phyloP scores from a whole-genome alignment of 495 filamentous ascomycete species.

The Aspergillus hancockii region DNA sequence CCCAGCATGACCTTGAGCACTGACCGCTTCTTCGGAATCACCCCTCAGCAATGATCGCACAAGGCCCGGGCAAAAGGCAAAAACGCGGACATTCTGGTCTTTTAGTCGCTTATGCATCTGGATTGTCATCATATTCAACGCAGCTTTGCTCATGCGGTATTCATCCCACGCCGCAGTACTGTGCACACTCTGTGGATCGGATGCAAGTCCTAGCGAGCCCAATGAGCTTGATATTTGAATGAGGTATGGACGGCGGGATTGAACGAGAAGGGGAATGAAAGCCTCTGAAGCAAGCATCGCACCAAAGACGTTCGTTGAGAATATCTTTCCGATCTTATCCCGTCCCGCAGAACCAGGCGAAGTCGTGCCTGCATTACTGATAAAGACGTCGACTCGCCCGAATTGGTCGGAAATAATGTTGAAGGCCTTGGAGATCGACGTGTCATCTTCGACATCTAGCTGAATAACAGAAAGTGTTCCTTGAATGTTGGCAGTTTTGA shows the following conservation, averaged over 20 bases:
- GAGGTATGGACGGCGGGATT: constrained; percentile 28
- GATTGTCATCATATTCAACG: constrained; percentile 15
- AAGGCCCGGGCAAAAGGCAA: constrained; percentile 30
- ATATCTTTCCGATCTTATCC: constrained; percentile 10
- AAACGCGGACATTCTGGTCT: constrained; percentile 23
- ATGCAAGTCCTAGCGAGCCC: constrained; percentile 20
- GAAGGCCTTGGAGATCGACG: constrained; percentile 25
- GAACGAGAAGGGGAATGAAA: constrained; percentile 37
- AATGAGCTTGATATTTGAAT: constrained; percentile 30
- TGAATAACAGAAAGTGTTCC: constrained; percentile 23
- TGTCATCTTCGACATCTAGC: constrained; percentile 34
- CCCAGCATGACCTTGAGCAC: constrained; percentile 29
- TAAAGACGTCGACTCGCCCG: constrained; percentile 31
- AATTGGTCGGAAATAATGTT: constrained; percentile 25
- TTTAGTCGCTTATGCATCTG: constrained; percentile 10
- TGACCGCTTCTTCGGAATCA: constrained; percentile 27
- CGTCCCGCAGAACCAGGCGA: background rate
- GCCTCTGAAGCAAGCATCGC: constrained; percentile 29
- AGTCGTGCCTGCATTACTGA: constrained; percentile 33
- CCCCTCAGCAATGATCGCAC: constrained; percentile 41
- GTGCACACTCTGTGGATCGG: constrained; percentile 4
- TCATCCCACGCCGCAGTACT: background rate
- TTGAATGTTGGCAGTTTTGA: constrained; percentile 1
- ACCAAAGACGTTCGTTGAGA: constrained; percentile 36
- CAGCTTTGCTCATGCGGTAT: constrained; percentile 19